Base-by-base conservation (phyloP, 106 monocot species). In the Gastrodia elata region DNA sequence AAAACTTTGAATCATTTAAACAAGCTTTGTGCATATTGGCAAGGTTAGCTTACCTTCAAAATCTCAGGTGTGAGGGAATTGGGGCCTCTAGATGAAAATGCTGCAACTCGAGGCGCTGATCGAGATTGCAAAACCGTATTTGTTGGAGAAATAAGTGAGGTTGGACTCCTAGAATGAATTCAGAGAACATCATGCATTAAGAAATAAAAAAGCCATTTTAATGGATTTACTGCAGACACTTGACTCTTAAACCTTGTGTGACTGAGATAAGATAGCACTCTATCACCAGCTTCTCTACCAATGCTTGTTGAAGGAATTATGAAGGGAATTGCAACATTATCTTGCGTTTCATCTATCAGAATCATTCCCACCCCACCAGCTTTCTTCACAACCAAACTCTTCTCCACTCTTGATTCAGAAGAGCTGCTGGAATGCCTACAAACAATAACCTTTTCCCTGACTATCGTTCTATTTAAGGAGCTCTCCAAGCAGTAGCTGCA, bases 71-170 rank as follows among this genome's bases (percentile, higher is more conserved):
- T 97, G 37, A 96, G 65, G 9, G 86, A 87, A 80, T 90, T 96
- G 48, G 96, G 96, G 15, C 96, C 96, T 86, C 79, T 90, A 2
- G 92, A 96, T 52, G 96, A 96, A 81, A 96, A 96, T 57, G 88
- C 78, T 28, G 90, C 75, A 16, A 92, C 79, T 4, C 84, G 78
- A 38, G 96, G 96, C 8, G 96, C 87, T 20, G 52, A 56, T 41
- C 71, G 76, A 16, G 83, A 81, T 81, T 89, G 86, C 61, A 82
- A 65, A 8, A 88, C 70, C 0, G 90, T 85, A 68, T 74, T 83
- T 57, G 92, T 61, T 15, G 89, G 84, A 13, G 82, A 80, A 65
- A 96, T 96, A 38, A 79, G 57, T 22, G 87, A 72, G 42, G 46
- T 88, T 69, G 89, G 82, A 41, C 73, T 82, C 82, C 96, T 96